These are phyloP conservation scores for Tylopilus cervinicoccineus DNA, from an alignment of 768 basidiomycete genomes.

Conservation along the genomic window DNA sequence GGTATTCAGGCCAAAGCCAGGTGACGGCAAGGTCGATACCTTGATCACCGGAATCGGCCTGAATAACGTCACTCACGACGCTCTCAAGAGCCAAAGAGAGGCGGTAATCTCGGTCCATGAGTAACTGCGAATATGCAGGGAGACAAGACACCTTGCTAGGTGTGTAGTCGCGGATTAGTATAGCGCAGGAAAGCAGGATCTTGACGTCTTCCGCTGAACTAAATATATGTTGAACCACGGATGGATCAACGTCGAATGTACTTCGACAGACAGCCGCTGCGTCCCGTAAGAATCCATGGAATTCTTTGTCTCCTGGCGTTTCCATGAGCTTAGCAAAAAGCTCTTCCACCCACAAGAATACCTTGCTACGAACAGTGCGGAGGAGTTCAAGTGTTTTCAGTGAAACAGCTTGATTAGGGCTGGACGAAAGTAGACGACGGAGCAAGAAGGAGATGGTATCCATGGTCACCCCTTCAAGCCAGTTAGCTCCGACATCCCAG, in stretches of 20 bases:
- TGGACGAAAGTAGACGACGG: slow-evolving; percentile 34
- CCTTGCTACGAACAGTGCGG: slow-evolving; percentile 26
- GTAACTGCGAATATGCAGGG: slow-evolving; percentile 5
- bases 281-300: slow-evolving; percentile 13
- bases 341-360: slow-evolving; percentile 35
- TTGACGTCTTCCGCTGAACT: slow-evolving; percentile 21
- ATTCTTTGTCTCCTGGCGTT: not conserved
- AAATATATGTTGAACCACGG: slow-evolving; percentile 11
- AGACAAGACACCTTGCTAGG: slow-evolving; percentile 10
- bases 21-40: slow-evolving; percentile 20
- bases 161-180: slow-evolving; percentile 30
- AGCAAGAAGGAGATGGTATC: slow-evolving; percentile 31
- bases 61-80: slow-evolving; percentile 1
- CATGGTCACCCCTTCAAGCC: slow-evolving; percentile 34
- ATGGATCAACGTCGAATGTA: slow-evolving; percentile 27
- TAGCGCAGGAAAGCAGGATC: slow-evolving; percentile 30
- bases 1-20: slow-evolving; percentile 25
- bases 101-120: slow-evolving; percentile 31
- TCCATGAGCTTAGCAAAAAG: slow-evolving; percentile 20
- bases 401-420: slow-evolving; percentile 8
- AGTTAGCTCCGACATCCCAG: slow-evolving; percentile 34
- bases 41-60: not conserved
- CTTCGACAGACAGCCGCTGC: slow-evolving; percentile 20
- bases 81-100: slow-evolving; percentile 25
- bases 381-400: slow-evolving; percentile 24